Conservation (phyloP, 164 flowering plant species). For the Nymphaea colorata region DNA sequence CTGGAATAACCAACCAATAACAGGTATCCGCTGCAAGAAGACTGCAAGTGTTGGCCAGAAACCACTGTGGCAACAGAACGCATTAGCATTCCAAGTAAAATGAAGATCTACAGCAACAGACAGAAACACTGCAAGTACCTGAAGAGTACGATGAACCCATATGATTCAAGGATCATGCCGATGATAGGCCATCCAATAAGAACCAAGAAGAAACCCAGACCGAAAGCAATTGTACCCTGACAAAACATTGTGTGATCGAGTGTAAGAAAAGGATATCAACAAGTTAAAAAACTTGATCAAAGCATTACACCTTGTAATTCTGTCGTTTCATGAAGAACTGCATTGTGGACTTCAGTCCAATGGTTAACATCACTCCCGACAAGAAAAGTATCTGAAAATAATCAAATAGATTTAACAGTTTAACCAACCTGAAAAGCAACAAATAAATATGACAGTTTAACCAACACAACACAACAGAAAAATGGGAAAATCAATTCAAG, state of each 20-base stretch:
- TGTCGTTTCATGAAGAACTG: conserved; percentile 88
- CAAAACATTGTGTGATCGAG: conserved; percentile 1
- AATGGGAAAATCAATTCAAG: background rate
- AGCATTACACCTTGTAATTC: conserved; percentile 50
- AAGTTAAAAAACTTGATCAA: background rate
- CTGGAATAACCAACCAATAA: conserved; percentile 94
- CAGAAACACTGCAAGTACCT: conserved; percentile 30
- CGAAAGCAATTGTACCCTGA: conserved; percentile 89
- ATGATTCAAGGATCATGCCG: conserved; percentile 91
- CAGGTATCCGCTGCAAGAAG: conserved; percentile 81
- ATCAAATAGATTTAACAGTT: conserved; percentile 5
- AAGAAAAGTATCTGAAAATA: conserved; percentile 78
- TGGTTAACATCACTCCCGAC: conserved; percentile 85
- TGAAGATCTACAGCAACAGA: background rate
- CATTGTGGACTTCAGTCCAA: conserved; percentile 80
- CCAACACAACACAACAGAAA: background rate
- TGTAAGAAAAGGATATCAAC: background rate
- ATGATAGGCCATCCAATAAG: conserved; percentile 88
- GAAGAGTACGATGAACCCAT: conserved; percentile 88
- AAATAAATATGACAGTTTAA: conserved; percentile 2
- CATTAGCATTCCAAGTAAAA: conserved; percentile 6
- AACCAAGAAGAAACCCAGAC: conserved; percentile 79
- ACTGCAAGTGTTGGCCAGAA: conserved; percentile 96
- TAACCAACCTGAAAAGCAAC: conserved; percentile 1
- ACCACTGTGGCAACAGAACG: conserved; percentile 43